A percentile compares a stretch with the other conserved stretches of the same genome.
phyloP scores from a whole-genome alignment of 2,329 filamentous ascomycete genomes.

The Fonsecaea monophora region DNA sequence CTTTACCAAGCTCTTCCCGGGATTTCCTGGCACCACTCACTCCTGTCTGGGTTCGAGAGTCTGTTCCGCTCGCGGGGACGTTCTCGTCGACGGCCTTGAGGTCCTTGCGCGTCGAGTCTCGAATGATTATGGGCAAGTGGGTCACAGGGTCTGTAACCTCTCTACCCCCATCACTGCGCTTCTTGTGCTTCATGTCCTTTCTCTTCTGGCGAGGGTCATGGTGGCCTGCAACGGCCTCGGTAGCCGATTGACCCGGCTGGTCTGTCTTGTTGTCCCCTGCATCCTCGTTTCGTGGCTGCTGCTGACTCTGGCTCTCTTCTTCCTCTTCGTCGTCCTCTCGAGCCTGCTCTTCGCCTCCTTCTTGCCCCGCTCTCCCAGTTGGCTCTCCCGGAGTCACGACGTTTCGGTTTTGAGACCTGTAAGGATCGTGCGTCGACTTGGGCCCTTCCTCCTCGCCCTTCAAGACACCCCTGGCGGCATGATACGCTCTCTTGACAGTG shows the following conservation, averaged over 20 bases:
- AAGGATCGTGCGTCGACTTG: conserved; percentile 31
- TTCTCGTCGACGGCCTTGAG: conserved; percentile 59
- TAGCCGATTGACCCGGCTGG: conserved; percentile 32
- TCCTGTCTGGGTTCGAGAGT: conserved; percentile 53
- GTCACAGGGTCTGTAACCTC: conserved; percentile 76
- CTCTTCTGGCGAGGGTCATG: conserved; percentile 55
- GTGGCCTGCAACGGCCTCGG: conserved; percentile 36
- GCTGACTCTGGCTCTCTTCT: conserved; percentile 9
- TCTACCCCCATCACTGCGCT: conserved; percentile 56
- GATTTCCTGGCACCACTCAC: conserved; percentile 54
- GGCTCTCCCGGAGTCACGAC: not conserved
- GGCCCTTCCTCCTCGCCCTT: conserved; percentile 34
- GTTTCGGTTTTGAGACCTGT: conserved; percentile 37
- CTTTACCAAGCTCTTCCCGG: conserved; percentile 51
- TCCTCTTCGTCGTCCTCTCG: conserved; percentile 7
- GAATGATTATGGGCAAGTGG: conserved; percentile 71
- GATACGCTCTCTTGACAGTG: conserved; percentile 35
- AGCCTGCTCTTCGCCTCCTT: conserved; percentile 6
- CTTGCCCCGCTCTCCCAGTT: not conserved
- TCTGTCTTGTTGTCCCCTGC: conserved; percentile 14
- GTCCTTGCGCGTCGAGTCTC: conserved; percentile 71
- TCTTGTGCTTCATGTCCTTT: conserved; percentile 58
- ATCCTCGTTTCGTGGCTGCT: conserved; percentile 13
- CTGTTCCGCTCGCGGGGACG: conserved; percentile 50
- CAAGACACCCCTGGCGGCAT: conserved; percentile 36